Evolutionary conservation across 1,284 basidiomycete genomes (phyloP), one percentile per base, ranked within the genome.

Genomic region (Cutaneotrichosporon dermatis): DNA sequence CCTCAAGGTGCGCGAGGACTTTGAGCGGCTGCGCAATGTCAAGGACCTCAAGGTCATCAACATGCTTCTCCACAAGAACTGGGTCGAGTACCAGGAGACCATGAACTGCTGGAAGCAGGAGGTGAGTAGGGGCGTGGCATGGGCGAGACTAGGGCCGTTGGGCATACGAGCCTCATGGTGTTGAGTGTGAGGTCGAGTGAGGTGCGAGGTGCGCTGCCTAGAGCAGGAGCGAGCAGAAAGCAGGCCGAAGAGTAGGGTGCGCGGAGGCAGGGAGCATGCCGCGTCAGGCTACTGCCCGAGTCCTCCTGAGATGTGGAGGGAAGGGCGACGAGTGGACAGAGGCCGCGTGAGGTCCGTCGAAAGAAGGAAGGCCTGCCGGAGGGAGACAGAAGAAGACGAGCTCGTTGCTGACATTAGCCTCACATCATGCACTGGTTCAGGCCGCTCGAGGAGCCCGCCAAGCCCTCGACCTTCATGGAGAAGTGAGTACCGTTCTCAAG

Each of bases 21-120:
- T 97, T 69, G 95, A 99, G 79, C 82, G 84, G 68, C 89, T 94
- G 82, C 84, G 88, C 62, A 81, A 89, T 70, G 85, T 97, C 54
- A 85, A 87, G 54, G 92, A 99, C 80, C 79, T 86, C 39, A 85
- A 86, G 57, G 86, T 90, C 46, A 86, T 97, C 74, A 92, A 99
- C 76, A 81, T 97, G 54, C 82, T 98, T 68, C 76, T 98, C 53
- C 84, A 88, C 77, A 98, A 98, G 83, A 85, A 85, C 62, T 82
- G 87, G 65, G 87, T 87, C 79, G 93, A 97, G 70, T 93, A 87
- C 75, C 96, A 99, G 82, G 96, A 94, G 82, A 88, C 89, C 51
- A 84, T 96, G 83, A 97, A 97, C 75, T 84, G 84, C 68, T 97
- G 93, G 93, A 94, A 94, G 77, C 88, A 90, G 81, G 76, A 80